Evolutionary conservation across 768 basidiomycete genomes (phyloP), one percentile per base, ranked within the genome.

Genomic region (Auricularia sp.): DNA sequence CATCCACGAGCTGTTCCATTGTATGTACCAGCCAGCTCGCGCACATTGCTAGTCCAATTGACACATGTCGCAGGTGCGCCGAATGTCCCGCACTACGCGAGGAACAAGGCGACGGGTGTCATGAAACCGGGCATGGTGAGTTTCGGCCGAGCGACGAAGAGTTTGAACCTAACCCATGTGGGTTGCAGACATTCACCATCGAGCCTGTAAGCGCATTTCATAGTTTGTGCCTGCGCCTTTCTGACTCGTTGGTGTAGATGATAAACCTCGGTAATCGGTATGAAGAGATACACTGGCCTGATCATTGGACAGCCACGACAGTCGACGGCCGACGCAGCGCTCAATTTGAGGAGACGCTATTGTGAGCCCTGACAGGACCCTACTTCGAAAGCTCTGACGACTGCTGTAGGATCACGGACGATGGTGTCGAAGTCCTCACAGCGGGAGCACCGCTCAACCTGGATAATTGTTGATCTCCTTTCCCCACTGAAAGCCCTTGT

Each of bases 271-370:
- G 95, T 4, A 80, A 81, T 62, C 84, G 80, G 67, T 90, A 88
- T 86, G 83, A 83, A 36, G 83, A 85, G 63, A 79, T 87, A 23
- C 91, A 93, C 72, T 93, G 94, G 94, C 88, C 88, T 36, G 93
- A 96, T 74, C 87, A 93, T 71, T 98, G 96, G 96, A 98, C 96
- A 2, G 93, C 95, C 1, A 92, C 89, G 23, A 99, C 97, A 3
- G 75, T 82, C 12, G 96, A 98, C 75, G 96, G 94, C 29, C 90
- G 89, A 73, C 80, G 83, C 64, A 94, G 91, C 66, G 97, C 97
- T 1, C 97, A 99, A 71, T 99, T 98, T 72, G 97, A 99, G 74
- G 97, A 99, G 71, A 98, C 96, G 1, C 78, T 99, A 42, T 75
- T 99, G 94, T 95, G 71, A 70, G 93, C 83, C 53, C 43, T 42